phyloP scores from a whole-genome alignment of 1,284 basidiomycete genomes.

The Fomitopsis palustris region DNA sequence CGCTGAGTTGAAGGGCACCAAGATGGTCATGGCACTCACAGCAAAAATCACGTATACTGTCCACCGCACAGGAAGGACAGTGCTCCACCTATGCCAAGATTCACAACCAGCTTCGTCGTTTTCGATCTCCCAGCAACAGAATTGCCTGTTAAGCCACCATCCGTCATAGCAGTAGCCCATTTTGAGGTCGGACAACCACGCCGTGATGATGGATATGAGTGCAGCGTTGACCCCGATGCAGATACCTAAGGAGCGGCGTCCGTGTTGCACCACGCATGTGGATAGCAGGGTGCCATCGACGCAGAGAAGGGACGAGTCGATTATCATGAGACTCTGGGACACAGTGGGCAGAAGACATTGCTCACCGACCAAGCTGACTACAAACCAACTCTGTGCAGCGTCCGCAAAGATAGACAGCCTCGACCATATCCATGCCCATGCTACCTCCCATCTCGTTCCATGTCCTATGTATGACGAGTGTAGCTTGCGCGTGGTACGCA shows the following conservation, averaged over 20 bases:
- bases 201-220: constrained; percentile 93
- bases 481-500: constrained; percentile 52
- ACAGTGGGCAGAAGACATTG: constrained; percentile 12
- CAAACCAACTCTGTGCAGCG: constrained; percentile 65
- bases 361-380: constrained; percentile 84
- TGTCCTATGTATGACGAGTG: constrained; percentile 49
- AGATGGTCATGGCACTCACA: constrained; percentile 44
- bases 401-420: constrained; percentile 49
- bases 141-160: constrained; percentile 98
- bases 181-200: constrained; percentile 97
- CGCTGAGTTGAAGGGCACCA: neutral
- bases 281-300: too few relatives aligned
- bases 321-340: too few relatives aligned
- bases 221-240: constrained; percentile 93
- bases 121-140: constrained; percentile 97
- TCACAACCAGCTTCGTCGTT: constrained; percentile 80
- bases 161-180: constrained; percentile 95
- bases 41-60: constrained; percentile 87
- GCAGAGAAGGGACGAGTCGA: too few relatives aligned
- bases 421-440: constrained; percentile 60
- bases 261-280: too few relatives aligned
- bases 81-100: constrained; percentile 94
- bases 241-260: constrained; percentile 54
- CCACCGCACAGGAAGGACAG: constrained; percentile 74
- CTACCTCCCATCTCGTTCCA: constrained; percentile 48